phyloP scores from a whole-genome alignment of 495 filamentous ascomycete genomes.

The Xylaria telfairii region DNA sequence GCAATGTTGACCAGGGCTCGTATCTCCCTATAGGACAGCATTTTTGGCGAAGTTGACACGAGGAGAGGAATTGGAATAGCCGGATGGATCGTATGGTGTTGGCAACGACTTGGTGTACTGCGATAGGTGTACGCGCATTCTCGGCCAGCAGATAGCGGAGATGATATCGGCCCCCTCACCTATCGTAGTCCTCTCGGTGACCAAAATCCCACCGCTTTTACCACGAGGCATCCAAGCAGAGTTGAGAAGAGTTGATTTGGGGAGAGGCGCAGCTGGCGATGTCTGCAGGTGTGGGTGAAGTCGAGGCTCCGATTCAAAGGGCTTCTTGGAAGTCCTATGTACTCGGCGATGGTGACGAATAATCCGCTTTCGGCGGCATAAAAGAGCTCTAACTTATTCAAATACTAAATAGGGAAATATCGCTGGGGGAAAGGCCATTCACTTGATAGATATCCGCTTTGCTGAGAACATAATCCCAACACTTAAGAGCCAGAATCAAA shows the following conservation, averaged over 20 bases:
- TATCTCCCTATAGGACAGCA: not conserved
- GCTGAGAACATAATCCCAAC: not conserved
- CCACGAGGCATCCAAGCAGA: slow-evolving; percentile 7
- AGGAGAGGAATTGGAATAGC: not conserved
- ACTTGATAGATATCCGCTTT: not conserved
- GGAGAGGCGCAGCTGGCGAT: not conserved
- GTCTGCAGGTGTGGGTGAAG: not conserved
- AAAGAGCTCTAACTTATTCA: not conserved
- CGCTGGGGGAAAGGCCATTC: not conserved
- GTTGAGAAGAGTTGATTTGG: not conserved
- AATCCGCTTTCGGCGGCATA: not conserved
- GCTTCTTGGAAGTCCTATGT: not conserved
- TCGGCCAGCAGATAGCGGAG: not conserved
- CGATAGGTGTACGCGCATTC: not conserved
- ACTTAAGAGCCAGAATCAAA: not conserved
- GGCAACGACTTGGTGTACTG: not conserved
- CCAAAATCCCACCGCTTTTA: not conserved
- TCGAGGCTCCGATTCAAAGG: not conserved
- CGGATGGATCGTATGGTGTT: not conserved
- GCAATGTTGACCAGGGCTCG: not conserved
- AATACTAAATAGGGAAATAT: not conserved
- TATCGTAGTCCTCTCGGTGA: not conserved
- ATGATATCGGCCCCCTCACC: not conserved
- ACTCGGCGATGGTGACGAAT: not conserved
- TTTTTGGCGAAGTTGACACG: not conserved